phyloP scores from a whole-genome alignment of 495 filamentous ascomycete species.

The Filosporella fistucella region DNA sequence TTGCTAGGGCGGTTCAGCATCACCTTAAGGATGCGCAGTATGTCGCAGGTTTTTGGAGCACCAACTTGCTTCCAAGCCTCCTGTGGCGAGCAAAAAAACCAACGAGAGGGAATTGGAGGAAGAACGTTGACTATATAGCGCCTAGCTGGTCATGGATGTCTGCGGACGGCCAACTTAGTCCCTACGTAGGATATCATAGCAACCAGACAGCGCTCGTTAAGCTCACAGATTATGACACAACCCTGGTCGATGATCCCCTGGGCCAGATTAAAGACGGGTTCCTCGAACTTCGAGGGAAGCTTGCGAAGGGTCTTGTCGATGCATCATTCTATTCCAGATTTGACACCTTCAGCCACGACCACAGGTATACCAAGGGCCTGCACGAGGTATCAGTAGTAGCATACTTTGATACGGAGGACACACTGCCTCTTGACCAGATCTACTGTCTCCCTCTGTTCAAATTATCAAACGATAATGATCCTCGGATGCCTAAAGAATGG shows the following conservation, averaged over 20 bases:
- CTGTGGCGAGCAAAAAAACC: neutral
- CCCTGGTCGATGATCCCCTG: neutral
- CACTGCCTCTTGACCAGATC: no score
- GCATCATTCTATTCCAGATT: no score
- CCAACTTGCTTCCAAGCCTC: neutral
- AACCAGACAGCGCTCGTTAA: no score
- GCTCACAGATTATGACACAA: neutral
- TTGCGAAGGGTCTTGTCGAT: no score
- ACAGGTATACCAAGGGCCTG: no score
- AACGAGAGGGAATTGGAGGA: neutral
- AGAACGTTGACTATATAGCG: neutral
- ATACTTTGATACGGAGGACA: no score
- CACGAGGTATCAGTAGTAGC: no score
- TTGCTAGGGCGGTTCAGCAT: neutral
- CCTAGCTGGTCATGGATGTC: neutral
- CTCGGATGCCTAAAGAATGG: no score
- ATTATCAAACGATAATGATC: no score
- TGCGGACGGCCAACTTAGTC: neutral
- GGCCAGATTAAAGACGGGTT: neutral
- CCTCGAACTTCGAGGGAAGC: neutral
- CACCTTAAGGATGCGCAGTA: neutral
- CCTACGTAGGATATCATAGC: neutral
- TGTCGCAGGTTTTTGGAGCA: neutral
- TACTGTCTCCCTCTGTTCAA: no score
- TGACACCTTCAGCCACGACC: no score